Base-by-base conservation (phyloP, 176 grass and related monocot genomes). In the Rhynchospora pubera region DNA sequence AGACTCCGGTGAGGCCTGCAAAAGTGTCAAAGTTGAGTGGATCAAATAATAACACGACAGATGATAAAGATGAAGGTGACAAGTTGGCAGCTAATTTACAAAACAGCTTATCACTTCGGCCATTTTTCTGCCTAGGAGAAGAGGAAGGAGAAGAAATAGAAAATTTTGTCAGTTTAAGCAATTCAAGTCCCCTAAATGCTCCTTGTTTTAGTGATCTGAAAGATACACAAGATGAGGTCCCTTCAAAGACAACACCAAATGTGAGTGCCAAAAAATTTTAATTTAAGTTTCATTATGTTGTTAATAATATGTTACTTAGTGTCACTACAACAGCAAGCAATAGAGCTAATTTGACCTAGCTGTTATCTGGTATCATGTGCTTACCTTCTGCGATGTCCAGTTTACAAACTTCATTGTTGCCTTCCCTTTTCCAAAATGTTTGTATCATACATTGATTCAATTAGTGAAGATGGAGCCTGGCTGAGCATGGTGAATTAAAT, bases 191-290 rank as follows among this genome's bases (percentile, higher is more conserved):
- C 53, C 85, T 88, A 59, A 89, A 86, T 86, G 88, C 85, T 47
- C 94, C 90, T 79, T 79, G 77, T 67, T 97, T 92, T 68, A 97
- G 92, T 80, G 94, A 97, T 86, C 80, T 94, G 3, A 88, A 88
- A 87, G 92, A 89, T 82, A 87, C 94, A 70, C 90, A 94, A 55
- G 85, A 91, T 10, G 90, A 92, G 46, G 65, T 15, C 28, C 71
- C 86, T 47, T 28, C 22, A 44, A 79, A 83, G 68, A 52, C 3
- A 15, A 97, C 94, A 87, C 90, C 87, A 67, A 85, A 84, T 79
- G 94, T 97, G 88, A 91, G 91, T 81, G 85, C n/a, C 24, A 15
- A 77, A 2, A 45, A 45, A 57, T 24, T 71, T 16, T 61, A 71
- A 30, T 7, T 4, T 3, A 39, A 15, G 3, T 44, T 84, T 90